phyloP scores from a whole-genome alignment of 805 yeast species.

The Starmerella lactis-condensi region DNA sequence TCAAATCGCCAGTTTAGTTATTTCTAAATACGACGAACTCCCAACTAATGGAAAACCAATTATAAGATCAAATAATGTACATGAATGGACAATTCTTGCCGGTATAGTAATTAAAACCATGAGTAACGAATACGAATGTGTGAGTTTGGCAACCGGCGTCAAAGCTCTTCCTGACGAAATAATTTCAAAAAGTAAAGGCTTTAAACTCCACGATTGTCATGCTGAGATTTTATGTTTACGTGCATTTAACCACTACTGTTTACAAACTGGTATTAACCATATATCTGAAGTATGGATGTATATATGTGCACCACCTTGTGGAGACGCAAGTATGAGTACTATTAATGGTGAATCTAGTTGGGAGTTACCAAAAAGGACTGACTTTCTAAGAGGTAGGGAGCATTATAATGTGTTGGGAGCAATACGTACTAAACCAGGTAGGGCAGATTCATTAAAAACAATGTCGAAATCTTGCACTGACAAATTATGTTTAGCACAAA shows the following conservation, averaged over 20 bases:
- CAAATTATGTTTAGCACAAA: constrained; percentile 50
- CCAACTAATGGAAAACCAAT: constrained; percentile 39
- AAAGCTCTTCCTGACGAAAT: constrained; percentile 47
- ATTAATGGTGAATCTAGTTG: constrained; percentile 25
- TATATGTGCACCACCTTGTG: constrained; percentile 14
- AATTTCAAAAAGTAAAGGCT: constrained; percentile 34
- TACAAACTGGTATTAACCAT: constrained; percentile 17
- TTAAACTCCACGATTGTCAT: constrained; percentile 67
- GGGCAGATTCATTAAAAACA: constrained; percentile 55
- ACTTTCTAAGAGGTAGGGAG: constrained; percentile 13
- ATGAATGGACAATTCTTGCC: constrained; percentile 75
- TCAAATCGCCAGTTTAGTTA: constrained; percentile 15
- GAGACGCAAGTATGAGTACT: constrained; percentile 34
- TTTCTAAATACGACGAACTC: constrained; percentile 14
- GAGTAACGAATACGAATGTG: constrained; percentile 18
- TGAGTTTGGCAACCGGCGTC: constrained; percentile 62
- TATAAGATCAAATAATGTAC: constrained; percentile 39
- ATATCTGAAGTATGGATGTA: constrained; percentile 12
- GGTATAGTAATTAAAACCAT: constrained; percentile 34
- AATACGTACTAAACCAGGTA: constrained; percentile 85
- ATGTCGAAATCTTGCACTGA: constrained; percentile 80
- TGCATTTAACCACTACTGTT: constrained; percentile 42
- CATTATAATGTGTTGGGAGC: constrained; percentile 28
- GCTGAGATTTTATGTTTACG: constrained; percentile 70
- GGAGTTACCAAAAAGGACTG: constrained; percentile 1